Conservation (phyloP, 2,329 filamentous ascomycete genomes). For the Decorospora gaudefroyi region DNA sequence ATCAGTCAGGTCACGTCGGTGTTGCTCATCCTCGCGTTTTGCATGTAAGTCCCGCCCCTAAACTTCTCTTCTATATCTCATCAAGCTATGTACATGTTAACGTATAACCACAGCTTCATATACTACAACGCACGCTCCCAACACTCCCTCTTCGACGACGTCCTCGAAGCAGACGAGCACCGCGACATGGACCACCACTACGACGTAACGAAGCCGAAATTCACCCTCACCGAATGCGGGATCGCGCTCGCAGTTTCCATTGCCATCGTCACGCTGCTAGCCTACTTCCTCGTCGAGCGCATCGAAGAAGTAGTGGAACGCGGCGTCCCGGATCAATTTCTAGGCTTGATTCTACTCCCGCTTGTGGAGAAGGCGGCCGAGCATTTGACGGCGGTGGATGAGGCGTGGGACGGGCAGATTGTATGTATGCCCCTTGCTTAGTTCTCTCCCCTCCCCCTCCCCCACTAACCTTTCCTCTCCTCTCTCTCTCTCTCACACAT, state of each 20-base stretch:
- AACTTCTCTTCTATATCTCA: background rate
- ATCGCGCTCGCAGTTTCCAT: constrained; percentile 68
- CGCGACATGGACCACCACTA: constrained; percentile 66
- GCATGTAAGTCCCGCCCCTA: constrained; percentile 54
- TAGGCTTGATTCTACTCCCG: constrained; percentile 75
- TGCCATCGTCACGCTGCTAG: constrained; percentile 71
- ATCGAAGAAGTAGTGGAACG: constrained; percentile 66
- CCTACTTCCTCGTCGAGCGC: constrained; percentile 72
- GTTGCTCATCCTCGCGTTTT: constrained; percentile 44
- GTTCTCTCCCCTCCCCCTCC: background rate
- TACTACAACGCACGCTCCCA: constrained; percentile 77
- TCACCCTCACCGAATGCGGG: constrained; percentile 74
- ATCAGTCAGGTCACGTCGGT: constrained; percentile 47
- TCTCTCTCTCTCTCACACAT: too few species aligned
- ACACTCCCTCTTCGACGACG: constrained; percentile 75
- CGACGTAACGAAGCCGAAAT: constrained; percentile 65
- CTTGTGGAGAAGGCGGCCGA: constrained; percentile 87
- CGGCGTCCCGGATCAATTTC: constrained; percentile 57
- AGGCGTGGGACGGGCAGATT: constrained; percentile 81
- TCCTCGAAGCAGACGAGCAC: constrained; percentile 72
- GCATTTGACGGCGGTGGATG: constrained; percentile 80
- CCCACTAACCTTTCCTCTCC: too few species aligned
- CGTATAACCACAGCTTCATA: constrained; percentile 63
- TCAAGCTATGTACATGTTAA: constrained; percentile 50
- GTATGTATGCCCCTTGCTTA: constrained; percentile 26